Percentiles rank a stretch among this genome's conserved stretches.
Evolutionary conservation across 768 basidiomycete species (phyloP).

Genomic region (Serendipita sp.): DNA sequence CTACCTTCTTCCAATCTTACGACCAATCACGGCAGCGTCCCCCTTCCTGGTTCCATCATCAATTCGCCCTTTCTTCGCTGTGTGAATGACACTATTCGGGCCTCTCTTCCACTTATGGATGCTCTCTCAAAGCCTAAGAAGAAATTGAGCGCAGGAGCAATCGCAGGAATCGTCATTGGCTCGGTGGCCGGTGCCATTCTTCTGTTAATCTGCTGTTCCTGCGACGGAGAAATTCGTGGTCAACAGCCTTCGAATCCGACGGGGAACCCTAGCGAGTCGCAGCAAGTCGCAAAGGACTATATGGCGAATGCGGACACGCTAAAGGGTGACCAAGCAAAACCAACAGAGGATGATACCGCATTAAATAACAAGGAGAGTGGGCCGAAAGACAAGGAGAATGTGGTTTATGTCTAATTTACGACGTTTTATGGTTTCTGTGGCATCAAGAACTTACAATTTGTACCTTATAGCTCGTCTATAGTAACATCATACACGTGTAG

Average conservation of each 20-base stretch:
- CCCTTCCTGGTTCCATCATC: not conserved
- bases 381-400: not conserved
- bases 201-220: not conserved
- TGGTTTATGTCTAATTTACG: too few relatives aligned
- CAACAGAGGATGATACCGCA: not conserved
- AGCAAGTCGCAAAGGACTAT: not conserved
- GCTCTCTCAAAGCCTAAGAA: not conserved
- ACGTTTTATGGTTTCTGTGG: too few relatives aligned
- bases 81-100: not conserved
- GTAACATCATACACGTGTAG: too few relatives aligned
- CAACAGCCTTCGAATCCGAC: not conserved
- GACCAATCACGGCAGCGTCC: not conserved
- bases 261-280: not conserved
- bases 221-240: not conserved
- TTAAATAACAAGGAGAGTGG: not conserved
- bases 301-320: not conserved
- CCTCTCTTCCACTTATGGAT: not conserved
- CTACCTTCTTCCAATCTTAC: not conserved
- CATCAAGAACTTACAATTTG: too few relatives aligned
- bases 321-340: not conserved
- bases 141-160: not conserved
- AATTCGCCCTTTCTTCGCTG: not conserved
- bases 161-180: not conserved
- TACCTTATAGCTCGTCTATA: too few relatives aligned
- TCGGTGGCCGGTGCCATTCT: not conserved